Percentiles rank a stretch among this genome's conserved stretches.
phyloP scores from a whole-genome alignment of 495 filamentous ascomycete genomes.

The Hypomontagnella submonticulosa region DNA sequence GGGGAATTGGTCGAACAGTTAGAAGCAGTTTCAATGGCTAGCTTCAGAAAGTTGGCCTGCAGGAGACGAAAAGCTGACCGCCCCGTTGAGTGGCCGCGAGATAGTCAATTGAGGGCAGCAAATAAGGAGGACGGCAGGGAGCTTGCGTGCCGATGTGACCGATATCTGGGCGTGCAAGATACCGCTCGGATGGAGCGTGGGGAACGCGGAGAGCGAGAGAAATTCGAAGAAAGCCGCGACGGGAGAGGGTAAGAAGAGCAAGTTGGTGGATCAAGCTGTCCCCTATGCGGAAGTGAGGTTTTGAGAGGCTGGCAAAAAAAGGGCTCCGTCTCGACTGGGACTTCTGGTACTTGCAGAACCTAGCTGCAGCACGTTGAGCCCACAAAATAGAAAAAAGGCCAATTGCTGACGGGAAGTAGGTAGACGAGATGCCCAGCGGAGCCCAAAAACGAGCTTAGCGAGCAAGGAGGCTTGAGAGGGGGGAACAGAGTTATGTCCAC shows the following conservation, averaged over 20 bases:
- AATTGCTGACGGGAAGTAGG: conserved; percentile 42
- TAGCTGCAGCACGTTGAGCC: conserved; percentile 22
- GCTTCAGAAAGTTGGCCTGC: conserved; percentile 43
- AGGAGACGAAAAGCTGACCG: conserved; percentile 47
- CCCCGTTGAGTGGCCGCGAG: conserved; percentile 46
- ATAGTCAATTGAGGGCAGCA: conserved; percentile 51
- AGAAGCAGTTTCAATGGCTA: conserved; percentile 49
- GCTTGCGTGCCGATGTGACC: conserved; percentile 48
- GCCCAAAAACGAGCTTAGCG: conserved; percentile 43
- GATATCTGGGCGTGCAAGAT: conserved; percentile 45
- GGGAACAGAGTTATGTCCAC: conserved; percentile 44
- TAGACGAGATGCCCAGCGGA: conserved; percentile 44
- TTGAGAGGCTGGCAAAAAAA: conserved; percentile 11
- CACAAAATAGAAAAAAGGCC: conserved; percentile 29
- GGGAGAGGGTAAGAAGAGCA: conserved; percentile 22
- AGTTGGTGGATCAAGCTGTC: conserved; percentile 15
- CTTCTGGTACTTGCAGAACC: conserved; percentile 27
- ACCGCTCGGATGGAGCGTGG: conserved; percentile 43
- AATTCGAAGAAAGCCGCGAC: conserved; percentile 31
- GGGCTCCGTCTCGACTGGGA: background rate
- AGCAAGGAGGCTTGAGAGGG: conserved; percentile 39
- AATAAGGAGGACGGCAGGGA: conserved; percentile 46
- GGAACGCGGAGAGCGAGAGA: conserved; percentile 45
- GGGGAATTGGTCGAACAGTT: conserved; percentile 44
- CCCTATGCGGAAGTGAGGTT: conserved; percentile 17